phyloP scores from a whole-genome alignment of 1,284 basidiomycete genomes.

The Stygiomarasmius scandens region DNA sequence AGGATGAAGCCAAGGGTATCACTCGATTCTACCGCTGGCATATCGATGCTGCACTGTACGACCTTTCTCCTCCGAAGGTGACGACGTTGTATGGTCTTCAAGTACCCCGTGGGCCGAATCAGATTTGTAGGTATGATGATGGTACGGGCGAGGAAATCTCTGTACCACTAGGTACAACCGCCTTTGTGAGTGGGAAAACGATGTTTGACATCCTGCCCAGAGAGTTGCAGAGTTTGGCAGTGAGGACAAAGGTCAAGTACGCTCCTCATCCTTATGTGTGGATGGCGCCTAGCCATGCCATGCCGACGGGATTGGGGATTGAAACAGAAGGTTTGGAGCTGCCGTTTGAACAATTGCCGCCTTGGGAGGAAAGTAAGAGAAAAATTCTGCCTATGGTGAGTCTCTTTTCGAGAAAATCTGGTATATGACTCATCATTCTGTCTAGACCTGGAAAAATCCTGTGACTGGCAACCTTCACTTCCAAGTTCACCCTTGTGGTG shows the following conservation, averaged over 20 bases:
- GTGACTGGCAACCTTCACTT: slow-evolving; percentile 75
- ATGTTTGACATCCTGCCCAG: slow-evolving; percentile 85
- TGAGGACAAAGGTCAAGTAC: slow-evolving; percentile 66
- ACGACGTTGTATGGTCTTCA: slow-evolving; percentile 85
- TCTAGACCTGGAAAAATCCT: slow-evolving; percentile 83
- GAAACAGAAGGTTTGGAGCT: slow-evolving; percentile 77
- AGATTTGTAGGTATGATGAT: slow-evolving; percentile 85
- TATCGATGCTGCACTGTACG: slow-evolving; percentile 92
- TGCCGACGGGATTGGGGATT: slow-evolving; percentile 78
- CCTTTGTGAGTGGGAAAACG: slow-evolving; percentile 77
- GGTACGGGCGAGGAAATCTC: slow-evolving; percentile 82
- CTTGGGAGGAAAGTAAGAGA: slow-evolving; percentile 72
- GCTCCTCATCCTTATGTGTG: slow-evolving; percentile 82
- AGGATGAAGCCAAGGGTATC: slow-evolving; percentile 74
- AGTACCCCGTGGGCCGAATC: slow-evolving; percentile 70
- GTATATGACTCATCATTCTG: neutral
- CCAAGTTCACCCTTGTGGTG: slow-evolving; percentile 76
- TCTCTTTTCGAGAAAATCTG: slow-evolving; percentile 4
- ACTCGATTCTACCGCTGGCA: slow-evolving; percentile 94
- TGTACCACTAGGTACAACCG: slow-evolving; percentile 87
- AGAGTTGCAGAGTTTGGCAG: slow-evolving; percentile 81
- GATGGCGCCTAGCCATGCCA: slow-evolving; percentile 78
- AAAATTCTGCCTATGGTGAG: slow-evolving; percentile 65
- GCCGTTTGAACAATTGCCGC: slow-evolving; percentile 63
- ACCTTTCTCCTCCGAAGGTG: slow-evolving; percentile 84